Base-by-base conservation (phyloP, 2,329 filamentous ascomycete genomes). In the Talaromyces verruculosus region DNA sequence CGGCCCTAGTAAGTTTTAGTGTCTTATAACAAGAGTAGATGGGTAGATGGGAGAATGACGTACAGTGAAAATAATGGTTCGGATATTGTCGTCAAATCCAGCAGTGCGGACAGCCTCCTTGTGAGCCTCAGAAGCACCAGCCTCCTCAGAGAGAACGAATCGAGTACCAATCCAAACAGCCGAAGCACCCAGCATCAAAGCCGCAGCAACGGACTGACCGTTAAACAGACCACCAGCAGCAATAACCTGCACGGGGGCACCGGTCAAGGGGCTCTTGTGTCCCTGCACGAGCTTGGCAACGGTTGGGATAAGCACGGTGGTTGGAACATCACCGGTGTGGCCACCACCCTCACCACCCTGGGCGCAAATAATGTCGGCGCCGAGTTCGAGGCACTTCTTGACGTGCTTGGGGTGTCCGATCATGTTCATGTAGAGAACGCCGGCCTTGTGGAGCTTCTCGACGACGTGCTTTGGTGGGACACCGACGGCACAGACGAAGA, bases 361-460 rank as follows among this genome's bases (percentile, higher is more conserved):
- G 62, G 95, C 95, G 84, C 94, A 98, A 83, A 99, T 98, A 74
- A 99, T 91, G 81, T 99, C 95, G 72, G 89, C 92, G 71, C 93
- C 95, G 67, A 93, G 87, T 61, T 94, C 92, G 69, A 99, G 86
- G 81, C 92, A 96, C 86, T 98, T 99, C 82, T 92, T 87, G 69
- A 97, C 94, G 83, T 99, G 95, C 89, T 99, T 99, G 76, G 95
- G 94, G 86, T 99, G 95, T 71, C 95, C 95, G 78, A 99, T 93
- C 95, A 99, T 99, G 89, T 99, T 99, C 95, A 98, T 98, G 86
- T 96, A 97, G 71, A 96, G 86, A 72, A 99, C 87, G 71, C 93
- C 93, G 75, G 88, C 83, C 76, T 88, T 87, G 87, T 99, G 95
- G 57, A 99, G 88, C 77, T 87, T 90, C 71, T 98, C 93, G 74